phyloP scores from a whole-genome alignment of 2,329 filamentous ascomycete species.

The Colletotrichum theobromicola region DNA sequence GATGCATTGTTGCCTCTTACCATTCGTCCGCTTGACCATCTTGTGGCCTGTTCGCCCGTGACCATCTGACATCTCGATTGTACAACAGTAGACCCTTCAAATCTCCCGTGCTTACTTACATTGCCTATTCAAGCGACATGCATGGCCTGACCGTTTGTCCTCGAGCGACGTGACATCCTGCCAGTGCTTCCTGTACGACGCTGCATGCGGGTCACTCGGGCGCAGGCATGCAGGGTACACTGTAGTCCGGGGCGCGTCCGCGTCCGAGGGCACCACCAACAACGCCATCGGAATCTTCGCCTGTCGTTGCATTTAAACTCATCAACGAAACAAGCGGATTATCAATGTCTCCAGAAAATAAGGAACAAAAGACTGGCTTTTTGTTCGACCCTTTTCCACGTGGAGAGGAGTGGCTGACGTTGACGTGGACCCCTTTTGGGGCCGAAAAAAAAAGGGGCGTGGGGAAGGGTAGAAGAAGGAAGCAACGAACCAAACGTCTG shows the following conservation, averaged over 20 bases:
- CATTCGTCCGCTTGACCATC: not conserved
- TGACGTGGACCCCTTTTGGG: not conserved
- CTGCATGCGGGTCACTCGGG: not conserved
- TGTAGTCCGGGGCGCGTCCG: not conserved
- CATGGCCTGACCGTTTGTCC: constrained; percentile 1
- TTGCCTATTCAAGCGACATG: not conserved
- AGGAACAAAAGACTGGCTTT: not conserved
- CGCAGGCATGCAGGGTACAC: not conserved
- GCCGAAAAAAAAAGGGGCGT: not conserved
- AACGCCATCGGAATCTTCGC: not conserved
- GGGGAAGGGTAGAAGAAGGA: not conserved
- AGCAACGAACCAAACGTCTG: not conserved
- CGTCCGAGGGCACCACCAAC: not conserved
- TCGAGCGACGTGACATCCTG: not conserved
- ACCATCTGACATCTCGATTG: not conserved
- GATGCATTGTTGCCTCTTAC: not conserved
- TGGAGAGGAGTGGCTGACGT: not conserved
- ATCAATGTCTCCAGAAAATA: not conserved
- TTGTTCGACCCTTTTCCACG: not conserved
- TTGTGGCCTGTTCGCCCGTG: not conserved
- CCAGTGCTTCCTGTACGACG: not conserved
- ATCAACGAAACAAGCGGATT: not conserved
- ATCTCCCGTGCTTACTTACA: not conserved
- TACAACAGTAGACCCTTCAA: not conserved
- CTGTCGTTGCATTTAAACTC: not conserved